Evolutionary conservation across 305 asterid genomes (phyloP).

Genomic region (Fraxinus sp.): DNA sequence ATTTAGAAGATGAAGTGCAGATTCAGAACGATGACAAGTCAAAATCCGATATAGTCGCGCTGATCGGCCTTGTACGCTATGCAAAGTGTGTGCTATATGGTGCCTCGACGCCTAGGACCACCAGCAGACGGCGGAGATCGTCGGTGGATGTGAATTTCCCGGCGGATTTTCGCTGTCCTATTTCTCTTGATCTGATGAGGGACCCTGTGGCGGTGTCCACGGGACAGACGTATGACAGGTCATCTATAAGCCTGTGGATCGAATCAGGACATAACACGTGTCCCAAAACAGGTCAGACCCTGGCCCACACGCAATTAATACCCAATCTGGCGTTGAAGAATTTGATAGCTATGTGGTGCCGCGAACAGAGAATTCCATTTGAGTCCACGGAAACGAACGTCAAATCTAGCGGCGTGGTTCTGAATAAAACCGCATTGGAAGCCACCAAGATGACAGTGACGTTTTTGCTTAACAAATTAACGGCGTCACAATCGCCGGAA

Average conservation of each 20-base stretch:
- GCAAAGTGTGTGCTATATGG: slow-evolving; percentile 87
- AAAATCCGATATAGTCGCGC: slow-evolving; percentile 54
- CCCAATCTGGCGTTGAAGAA: slow-evolving; percentile 72
- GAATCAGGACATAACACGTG: slow-evolving; percentile 91
- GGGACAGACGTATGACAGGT: slow-evolving; percentile 83
- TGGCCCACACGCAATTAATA: slow-evolving; percentile 65
- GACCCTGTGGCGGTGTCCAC: slow-evolving; percentile 95
- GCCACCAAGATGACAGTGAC: slow-evolving; percentile 82
- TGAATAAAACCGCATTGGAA: slow-evolving; percentile 70
- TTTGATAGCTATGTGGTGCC: slow-evolving; percentile 84
- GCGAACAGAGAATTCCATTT: slow-evolving; percentile 76
- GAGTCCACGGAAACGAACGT: slow-evolving; percentile 49
- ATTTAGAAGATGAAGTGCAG: slow-evolving; percentile 64
- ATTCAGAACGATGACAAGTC: slow-evolving; percentile 55
- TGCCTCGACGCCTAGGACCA: slow-evolving; percentile 57
- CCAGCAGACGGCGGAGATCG: slow-evolving; percentile 47
- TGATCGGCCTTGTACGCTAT: slow-evolving; percentile 81
- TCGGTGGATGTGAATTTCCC: slow-evolving; percentile 56
- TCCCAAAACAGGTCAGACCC: slow-evolving; percentile 82
- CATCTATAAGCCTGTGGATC: slow-evolving; percentile 68
- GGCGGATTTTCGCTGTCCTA: slow-evolving; percentile 83
- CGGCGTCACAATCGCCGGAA: slow-evolving; percentile 50
- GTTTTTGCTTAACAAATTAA: slow-evolving; percentile 57
- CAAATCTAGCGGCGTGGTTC: slow-evolving; percentile 36
- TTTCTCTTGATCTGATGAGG: slow-evolving; percentile 75